Conservation (phyloP, 768 basidiomycete species). For the Boletus bicolor region DNA sequence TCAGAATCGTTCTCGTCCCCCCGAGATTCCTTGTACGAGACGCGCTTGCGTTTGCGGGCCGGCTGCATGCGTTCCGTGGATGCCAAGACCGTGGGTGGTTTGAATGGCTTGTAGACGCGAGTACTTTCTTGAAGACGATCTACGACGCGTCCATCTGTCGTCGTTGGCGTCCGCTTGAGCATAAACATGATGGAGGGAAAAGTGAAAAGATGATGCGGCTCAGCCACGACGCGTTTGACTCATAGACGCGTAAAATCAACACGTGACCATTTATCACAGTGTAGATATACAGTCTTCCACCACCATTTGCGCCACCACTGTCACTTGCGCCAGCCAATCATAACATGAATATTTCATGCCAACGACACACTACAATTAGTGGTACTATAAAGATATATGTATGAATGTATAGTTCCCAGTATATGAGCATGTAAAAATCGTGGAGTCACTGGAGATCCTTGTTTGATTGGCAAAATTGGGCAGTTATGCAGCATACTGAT, state of each 20-base stretch:
- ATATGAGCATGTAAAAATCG: too few species aligned
- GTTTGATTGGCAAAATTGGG: too few species aligned
- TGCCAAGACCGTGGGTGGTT: conserved; percentile 54
- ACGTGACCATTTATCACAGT: conserved; percentile 19
- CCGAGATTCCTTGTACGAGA: conserved; percentile 78
- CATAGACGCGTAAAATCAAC: conserved; percentile 10
- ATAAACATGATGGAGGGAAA: conserved; percentile 50
- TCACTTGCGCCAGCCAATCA: too few species aligned
- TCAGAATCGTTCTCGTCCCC: conserved; percentile 58
- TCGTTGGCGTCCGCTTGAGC: conserved; percentile 69
- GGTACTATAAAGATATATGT: too few species aligned
- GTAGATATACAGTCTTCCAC: too few species aligned
- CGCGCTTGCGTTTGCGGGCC: conserved; percentile 79
- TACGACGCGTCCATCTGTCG: conserved; percentile 62
- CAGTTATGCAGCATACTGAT: too few species aligned
- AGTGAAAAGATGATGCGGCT: background rate
- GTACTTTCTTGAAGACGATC: conserved; percentile 69
- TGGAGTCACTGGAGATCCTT: too few species aligned
- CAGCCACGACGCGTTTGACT: conserved; percentile 7
- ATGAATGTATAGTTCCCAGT: too few species aligned
- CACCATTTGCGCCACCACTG: too few species aligned
- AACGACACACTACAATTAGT: too few species aligned
- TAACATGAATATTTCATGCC: too few species aligned
- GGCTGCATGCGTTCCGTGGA: conserved; percentile 56
- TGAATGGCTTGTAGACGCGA: conserved; percentile 79